Conservation (phyloP, 352 stramenopile genomes). For the Phytophthora cactorum region DNA sequence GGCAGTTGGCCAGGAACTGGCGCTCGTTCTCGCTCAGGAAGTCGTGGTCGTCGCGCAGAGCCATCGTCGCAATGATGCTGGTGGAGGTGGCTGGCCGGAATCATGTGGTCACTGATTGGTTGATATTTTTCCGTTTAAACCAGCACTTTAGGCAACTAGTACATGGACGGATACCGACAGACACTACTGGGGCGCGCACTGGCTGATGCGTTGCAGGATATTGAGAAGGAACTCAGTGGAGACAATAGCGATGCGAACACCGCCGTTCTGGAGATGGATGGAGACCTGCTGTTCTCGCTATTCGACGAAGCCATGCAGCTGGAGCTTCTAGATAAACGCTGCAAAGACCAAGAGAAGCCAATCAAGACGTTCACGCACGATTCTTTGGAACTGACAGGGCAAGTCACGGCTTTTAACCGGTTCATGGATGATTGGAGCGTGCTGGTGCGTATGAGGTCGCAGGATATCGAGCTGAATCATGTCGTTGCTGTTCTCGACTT, state of each 20-base stretch:
- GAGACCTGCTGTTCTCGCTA: conserved; percentile 57
- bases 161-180: conserved; percentile 72
- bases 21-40: conserved; percentile 86
- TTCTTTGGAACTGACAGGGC: conserved; percentile 45
- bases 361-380: conserved; percentile 54
- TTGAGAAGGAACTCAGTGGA: conserved; percentile 39
- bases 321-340: conserved; percentile 28
- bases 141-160: background rate
- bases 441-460: conserved; percentile 30
- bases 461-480: conserved; percentile 44
- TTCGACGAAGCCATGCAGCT: conserved; percentile 59
- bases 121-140: background rate
- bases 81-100: conserved; percentile 9
- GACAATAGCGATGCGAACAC: background rate
- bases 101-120: conserved; percentile 27
- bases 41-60: conserved; percentile 67
- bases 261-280: conserved; percentile 24
- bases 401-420: conserved; percentile 65
- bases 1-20: conserved; percentile 73
- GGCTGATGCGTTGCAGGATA: conserved; percentile 62
- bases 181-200: conserved; percentile 66
- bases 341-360: conserved; percentile 5
- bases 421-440: conserved; percentile 75
- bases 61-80: conserved; percentile 41
- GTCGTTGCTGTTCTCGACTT: conserved; percentile 29